Conservation (phyloP, 176 grass and related monocot genomes). For the Hsuehochloa calcarea region DNA sequence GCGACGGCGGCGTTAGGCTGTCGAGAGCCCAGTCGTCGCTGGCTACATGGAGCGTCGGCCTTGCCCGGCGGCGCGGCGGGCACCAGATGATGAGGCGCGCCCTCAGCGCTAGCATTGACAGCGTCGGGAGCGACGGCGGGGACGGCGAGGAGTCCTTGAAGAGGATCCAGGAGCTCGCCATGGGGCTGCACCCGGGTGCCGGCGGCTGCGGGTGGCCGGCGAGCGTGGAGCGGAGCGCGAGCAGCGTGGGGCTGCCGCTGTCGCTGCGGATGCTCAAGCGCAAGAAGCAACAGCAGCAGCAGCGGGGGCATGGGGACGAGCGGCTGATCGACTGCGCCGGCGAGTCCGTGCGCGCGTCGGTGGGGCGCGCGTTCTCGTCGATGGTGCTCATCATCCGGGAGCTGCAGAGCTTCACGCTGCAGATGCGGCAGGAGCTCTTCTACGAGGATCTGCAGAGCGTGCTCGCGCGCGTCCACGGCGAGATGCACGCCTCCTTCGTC, state of each 20-base stretch:
- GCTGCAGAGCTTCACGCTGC: conserved; percentile 83
- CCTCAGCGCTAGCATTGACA: conserved; percentile 49
- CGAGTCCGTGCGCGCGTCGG: conserved; percentile 53
- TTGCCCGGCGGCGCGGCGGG: neutral
- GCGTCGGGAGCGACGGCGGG: conserved; percentile 45
- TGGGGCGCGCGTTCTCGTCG: conserved; percentile 82
- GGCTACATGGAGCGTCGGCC: conserved; percentile 29
- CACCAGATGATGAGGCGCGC: conserved; percentile 35
- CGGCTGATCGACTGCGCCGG: conserved; percentile 42
- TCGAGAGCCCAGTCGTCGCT: conserved; percentile 48
- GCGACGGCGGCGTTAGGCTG: conserved; percentile 22
- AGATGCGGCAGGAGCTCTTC: conserved; percentile 60
- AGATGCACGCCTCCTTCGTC: conserved; percentile 95
- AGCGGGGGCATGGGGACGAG: conserved; percentile 43
- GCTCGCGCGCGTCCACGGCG: conserved; percentile 55
- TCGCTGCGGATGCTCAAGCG: conserved; percentile 87
- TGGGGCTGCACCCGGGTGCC: conserved; percentile 33
- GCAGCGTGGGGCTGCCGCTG: conserved; percentile 63
- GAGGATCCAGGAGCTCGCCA: conserved; percentile 68
- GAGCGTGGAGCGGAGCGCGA: conserved; percentile 64
- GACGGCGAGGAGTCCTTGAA: conserved; percentile 57
- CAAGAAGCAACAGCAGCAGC: conserved; percentile 56
- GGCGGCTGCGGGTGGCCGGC: conserved; percentile 45
- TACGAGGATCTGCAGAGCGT: conserved; percentile 72
- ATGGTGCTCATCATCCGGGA: conserved; percentile 98